phyloP scores from a whole-genome alignment of 352 stramenopile species.

The Phytophthora hibernalis region DNA sequence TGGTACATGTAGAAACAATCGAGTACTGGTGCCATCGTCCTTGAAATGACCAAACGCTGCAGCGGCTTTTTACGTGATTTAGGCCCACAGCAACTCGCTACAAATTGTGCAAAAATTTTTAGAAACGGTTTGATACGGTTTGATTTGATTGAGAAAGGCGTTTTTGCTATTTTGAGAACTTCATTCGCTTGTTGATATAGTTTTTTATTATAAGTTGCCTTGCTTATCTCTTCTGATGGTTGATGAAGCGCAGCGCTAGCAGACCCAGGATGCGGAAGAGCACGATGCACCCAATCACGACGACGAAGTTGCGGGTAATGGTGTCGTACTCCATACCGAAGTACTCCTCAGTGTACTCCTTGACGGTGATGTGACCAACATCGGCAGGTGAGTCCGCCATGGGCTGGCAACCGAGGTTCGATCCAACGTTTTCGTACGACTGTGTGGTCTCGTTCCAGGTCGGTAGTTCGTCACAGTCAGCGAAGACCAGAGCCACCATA shows the following conservation, averaged over 20 bases:
- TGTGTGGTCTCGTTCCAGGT: constrained; percentile 27
- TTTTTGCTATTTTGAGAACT: too few species aligned
- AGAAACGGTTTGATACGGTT: too few species aligned
- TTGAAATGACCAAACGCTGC: too few species aligned
- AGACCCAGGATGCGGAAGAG: constrained; percentile 44
- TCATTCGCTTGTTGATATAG: too few species aligned
- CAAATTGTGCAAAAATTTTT: too few species aligned
- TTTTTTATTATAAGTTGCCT: too few species aligned
- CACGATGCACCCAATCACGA: constrained; percentile 34
- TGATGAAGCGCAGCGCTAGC: constrained; percentile 29
- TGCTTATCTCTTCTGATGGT: constrained; percentile 43
- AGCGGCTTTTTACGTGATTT: too few species aligned
- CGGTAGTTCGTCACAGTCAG: constrained; percentile 34
- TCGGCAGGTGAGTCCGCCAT: constrained; percentile 16
- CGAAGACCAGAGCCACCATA: constrained; percentile 33
- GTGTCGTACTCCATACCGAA: constrained; percentile 27
- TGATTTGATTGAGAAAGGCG: too few species aligned
- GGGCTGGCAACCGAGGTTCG: constrained; percentile 30
- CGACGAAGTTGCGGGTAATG: constrained; percentile 35
- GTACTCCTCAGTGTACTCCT: constrained; percentile 34
- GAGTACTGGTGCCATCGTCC: too few species aligned
- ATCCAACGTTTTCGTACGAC: constrained; percentile 20
- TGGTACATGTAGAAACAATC: too few species aligned
- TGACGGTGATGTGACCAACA: constrained; percentile 31
- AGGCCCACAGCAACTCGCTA: too few species aligned